These are phyloP conservation scores for Magnaporthales sp. DNA, from an alignment of 2,329 filamentous ascomycete species.

Conservation along the genomic window DNA sequence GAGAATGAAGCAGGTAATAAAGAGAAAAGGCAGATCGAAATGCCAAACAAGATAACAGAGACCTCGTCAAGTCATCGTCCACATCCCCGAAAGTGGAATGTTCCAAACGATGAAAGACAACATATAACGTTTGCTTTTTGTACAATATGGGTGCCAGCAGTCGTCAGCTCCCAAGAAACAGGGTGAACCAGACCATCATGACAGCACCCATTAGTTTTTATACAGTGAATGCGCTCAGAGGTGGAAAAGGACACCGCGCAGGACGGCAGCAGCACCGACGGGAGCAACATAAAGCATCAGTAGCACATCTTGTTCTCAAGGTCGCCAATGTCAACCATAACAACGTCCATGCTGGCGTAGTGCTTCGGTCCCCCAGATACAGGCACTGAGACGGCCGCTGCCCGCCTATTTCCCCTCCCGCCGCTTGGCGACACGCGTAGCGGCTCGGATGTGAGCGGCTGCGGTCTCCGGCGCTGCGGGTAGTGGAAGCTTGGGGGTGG, in stretches of 20 bases:
- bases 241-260: neutral
- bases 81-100: neutral
- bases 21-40: neutral
- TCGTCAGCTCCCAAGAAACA: neutral
- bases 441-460: neutral
- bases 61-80: neutral
- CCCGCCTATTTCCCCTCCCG: neutral
- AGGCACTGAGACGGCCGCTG: neutral
- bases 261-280: too few species aligned
- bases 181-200: neutral
- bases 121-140: neutral
- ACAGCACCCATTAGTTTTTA: neutral
- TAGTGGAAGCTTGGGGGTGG: slow-evolving; percentile 20
- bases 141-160: neutral
- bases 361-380: neutral
- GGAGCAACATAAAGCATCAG: neutral
- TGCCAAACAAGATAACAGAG: neutral
- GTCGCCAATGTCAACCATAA: neutral
- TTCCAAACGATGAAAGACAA: neutral
- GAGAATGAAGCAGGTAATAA: neutral
- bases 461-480: slow-evolving; percentile 15
- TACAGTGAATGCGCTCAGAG: neutral
- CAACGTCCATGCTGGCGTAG: neutral
- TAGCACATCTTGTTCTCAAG: slow-evolving; percentile 1
- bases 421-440: neutral